These are phyloP conservation scores for Escovopsis sp. DNA, from an alignment of 2,329 filamentous ascomycete species.

Conservation along the genomic window DNA sequence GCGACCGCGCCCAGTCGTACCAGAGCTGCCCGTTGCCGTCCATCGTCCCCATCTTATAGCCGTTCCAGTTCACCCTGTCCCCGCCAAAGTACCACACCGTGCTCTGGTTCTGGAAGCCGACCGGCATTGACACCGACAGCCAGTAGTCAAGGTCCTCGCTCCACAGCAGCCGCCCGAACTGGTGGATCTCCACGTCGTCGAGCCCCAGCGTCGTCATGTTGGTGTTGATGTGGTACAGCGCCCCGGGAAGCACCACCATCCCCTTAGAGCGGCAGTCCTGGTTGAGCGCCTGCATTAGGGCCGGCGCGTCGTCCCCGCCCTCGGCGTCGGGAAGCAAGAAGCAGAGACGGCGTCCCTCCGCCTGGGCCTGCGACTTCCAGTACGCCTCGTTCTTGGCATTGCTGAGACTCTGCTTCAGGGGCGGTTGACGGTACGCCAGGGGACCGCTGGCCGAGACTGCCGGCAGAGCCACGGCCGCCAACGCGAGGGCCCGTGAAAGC, in stretches of 20 bases:
- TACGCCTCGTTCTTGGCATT: neutral
- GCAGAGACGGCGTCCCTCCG: constrained; percentile 13
- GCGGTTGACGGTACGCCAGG: neutral
- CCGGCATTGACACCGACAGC: constrained; percentile 32
- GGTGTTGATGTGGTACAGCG: constrained; percentile 19
- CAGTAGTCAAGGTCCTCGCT: constrained; percentile 34
- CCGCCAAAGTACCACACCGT: constrained; percentile 42
- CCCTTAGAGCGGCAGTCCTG: constrained; percentile 14
- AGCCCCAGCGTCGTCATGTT: constrained; percentile 21
- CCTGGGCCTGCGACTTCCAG: constrained; percentile 7
- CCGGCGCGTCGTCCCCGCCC: constrained; percentile 17
- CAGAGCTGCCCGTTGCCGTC: constrained; percentile 46
- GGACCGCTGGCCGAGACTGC: neutral
- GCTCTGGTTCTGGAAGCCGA: constrained; percentile 41
- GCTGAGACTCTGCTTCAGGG: neutral
- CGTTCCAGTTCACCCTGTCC: constrained; percentile 32
- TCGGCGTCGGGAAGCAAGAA: constrained; percentile 13
- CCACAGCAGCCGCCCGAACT: constrained; percentile 24
- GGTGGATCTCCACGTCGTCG: constrained; percentile 29
- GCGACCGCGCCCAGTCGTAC: constrained; percentile 35
- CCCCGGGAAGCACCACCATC: constrained; percentile 19
- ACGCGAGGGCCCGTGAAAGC: neutral
- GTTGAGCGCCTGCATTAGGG: constrained; percentile 19
- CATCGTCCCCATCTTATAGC: constrained; percentile 36
- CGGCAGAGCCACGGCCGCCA: constrained; percentile 2